phyloP scores from a whole-genome alignment of 352 stramenopile genomes.

The Pythium monospermum region DNA sequence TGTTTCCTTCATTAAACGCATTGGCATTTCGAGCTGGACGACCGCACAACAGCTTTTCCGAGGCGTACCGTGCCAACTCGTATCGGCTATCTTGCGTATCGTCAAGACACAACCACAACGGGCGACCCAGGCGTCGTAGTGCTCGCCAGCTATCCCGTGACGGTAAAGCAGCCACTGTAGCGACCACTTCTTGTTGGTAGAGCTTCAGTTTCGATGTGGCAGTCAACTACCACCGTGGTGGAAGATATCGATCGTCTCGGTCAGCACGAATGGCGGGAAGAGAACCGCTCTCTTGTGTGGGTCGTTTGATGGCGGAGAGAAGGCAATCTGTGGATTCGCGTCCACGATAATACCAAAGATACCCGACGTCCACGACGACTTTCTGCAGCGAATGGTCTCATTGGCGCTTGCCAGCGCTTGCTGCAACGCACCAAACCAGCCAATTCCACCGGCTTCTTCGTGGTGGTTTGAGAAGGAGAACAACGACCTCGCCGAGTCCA shows the following conservation, averaged over 20 bases:
- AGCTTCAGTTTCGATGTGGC: background rate
- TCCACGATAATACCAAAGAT: constrained; percentile 36
- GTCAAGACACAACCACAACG: background rate
- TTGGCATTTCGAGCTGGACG: background rate
- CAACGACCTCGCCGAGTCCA: constrained; percentile 3
- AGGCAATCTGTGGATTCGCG: constrained; percentile 9
- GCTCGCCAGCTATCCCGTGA: background rate
- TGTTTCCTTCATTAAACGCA: constrained; percentile 4
- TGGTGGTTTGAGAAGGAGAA: background rate
- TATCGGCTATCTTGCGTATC: background rate
- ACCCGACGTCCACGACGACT: background rate
- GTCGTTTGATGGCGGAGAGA: constrained; percentile 30
- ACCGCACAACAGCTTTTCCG: constrained; percentile 10
- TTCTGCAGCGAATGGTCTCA: background rate
- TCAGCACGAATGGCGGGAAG: constrained; percentile 61
- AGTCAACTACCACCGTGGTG: background rate
- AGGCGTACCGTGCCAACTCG: background rate
- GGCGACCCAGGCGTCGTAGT: constrained; percentile 4
- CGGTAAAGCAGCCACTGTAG: background rate
- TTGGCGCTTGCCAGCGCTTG: background rate
- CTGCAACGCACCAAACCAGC: background rate
- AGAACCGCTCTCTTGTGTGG: constrained; percentile 50
- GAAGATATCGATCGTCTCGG: constrained; percentile 23
- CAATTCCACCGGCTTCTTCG: background rate
- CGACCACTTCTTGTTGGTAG: background rate